A percentile compares a stretch with the other conserved stretches of the same genome.
Conservation (phyloP, 2,329 filamentous ascomycete species). For the Akanthomyces uredinophilus region DNA sequence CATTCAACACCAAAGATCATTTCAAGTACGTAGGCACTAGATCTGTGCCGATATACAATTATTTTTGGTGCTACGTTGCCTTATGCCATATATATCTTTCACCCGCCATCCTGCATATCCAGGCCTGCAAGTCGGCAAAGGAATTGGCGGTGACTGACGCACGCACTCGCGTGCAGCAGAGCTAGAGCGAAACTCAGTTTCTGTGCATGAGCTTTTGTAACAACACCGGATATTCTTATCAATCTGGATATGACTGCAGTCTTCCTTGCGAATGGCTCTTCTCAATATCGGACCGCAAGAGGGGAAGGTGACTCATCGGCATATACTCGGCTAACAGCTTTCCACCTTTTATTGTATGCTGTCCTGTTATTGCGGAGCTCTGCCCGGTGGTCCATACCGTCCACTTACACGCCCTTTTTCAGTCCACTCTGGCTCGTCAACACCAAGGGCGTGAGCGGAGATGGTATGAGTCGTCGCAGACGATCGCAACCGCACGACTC, state of each 20-base stretch:
- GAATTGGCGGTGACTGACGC: too few relatives aligned
- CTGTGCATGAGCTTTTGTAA: neutral
- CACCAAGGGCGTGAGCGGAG: slow-evolving; percentile 9
- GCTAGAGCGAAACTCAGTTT: too few relatives aligned
- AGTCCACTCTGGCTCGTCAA: slow-evolving; percentile 5
- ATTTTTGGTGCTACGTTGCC: too few relatives aligned
- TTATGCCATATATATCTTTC: too few relatives aligned
- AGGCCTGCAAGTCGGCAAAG: neutral
- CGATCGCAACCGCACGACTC: neutral
- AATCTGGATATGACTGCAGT: neutral
- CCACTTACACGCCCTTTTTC: neutral
- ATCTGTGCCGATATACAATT: too few relatives aligned
- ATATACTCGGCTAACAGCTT: neutral
- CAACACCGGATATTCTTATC: too few relatives aligned
- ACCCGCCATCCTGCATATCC: too few relatives aligned
- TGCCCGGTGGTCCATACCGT: neutral
- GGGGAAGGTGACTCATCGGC: neutral
- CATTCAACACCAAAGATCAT: too few relatives aligned
- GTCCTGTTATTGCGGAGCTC: neutral
- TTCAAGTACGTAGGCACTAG: too few relatives aligned
- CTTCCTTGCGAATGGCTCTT: neutral
- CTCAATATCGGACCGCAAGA: neutral
- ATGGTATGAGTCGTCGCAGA: neutral
- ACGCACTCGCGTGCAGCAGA: too few relatives aligned
- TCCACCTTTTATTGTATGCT: rapidly evolving